Percentiles rank a stretch among this genome's conserved stretches.
These are phyloP conservation scores for Picea abies DNA, from an alignment of 83 land plant species.

Conservation along the genomic window DNA sequence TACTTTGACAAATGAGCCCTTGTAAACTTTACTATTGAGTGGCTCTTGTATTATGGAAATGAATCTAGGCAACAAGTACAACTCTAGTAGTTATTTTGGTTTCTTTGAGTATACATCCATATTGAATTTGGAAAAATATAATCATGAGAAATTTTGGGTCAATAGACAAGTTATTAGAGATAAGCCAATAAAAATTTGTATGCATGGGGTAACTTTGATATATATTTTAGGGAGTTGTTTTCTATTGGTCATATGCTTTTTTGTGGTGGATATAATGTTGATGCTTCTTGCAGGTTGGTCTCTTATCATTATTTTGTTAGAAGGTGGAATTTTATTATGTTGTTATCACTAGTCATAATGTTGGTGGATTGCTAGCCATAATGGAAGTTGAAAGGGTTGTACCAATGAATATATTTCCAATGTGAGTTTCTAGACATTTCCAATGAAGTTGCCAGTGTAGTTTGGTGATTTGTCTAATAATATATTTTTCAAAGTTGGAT, in stretches of 20 bases:
- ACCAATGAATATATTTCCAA: slow-evolving; percentile 16
- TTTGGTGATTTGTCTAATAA: too few relatives aligned
- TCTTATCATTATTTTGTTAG: slow-evolving; percentile 31
- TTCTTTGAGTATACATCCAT: not conserved
- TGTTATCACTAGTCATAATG: slow-evolving; percentile 34
- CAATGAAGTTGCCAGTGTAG: too few relatives aligned
- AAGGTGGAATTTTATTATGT: slow-evolving; percentile 26
- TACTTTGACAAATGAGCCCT: not conserved
- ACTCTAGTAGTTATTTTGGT: not conserved
- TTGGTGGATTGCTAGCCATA: slow-evolving; percentile 36
- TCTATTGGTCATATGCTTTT: slow-evolving; percentile 27
- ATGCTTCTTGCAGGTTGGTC: slow-evolving; percentile 27
- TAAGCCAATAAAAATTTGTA: not conserved
- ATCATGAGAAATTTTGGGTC: not conserved
- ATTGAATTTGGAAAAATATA: not conserved
- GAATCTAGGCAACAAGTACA: not conserved
- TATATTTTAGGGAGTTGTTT: slow-evolving; percentile 36
- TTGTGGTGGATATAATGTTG: not conserved
- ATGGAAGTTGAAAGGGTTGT: slow-evolving; percentile 31
- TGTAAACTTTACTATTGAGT: not conserved
- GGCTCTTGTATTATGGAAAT: not conserved
- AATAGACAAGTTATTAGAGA: not conserved
- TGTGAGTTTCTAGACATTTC: not conserved
- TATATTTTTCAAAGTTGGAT: too few relatives aligned
- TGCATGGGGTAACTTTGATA: slow-evolving; percentile 20